Evolutionary conservation across 768 basidiomycete genomes (phyloP).

Genomic region (Tubosaeta sp.): DNA sequence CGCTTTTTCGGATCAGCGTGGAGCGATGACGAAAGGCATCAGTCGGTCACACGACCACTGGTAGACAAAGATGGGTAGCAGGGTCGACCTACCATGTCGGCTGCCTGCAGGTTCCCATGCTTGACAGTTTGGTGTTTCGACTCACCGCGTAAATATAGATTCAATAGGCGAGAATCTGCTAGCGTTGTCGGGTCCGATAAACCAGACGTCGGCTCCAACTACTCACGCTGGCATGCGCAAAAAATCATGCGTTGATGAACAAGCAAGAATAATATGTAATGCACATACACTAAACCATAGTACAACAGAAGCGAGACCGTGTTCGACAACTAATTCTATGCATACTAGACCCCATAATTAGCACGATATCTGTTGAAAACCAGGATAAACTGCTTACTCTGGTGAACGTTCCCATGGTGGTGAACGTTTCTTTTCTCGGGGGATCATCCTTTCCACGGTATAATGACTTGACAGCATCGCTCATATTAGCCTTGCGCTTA

Average conservation of each 20-base stretch:
- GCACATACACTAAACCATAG: conserved; percentile 10
- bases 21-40: neutral
- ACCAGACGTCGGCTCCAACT: neutral
- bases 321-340: conserved; percentile 7
- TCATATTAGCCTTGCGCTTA: conserved; percentile 82
- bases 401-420: conserved; percentile 90
- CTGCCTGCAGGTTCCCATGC: neutral
- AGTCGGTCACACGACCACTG: neutral
- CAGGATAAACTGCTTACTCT: conserved; percentile 51
- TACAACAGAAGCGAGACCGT: neutral
- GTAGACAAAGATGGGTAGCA: neutral
- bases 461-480: conserved; percentile 77
- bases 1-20: neutral
- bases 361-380: neutral
- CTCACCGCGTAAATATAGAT: neutral
- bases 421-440: conserved; percentile 77
- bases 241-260: neutral
- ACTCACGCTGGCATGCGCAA: neutral
- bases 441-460: conserved; percentile 56
- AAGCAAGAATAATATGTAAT: neutral
- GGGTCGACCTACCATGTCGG: neutral
- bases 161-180: neutral
- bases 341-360: conserved; percentile 19
- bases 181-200: too few relatives aligned
- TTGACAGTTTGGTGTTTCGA: neutral